These are phyloP conservation scores for Pseudogymnoascus sp. DNA, from an alignment of 2,329 filamentous ascomycete genomes.

Conservation along the genomic window DNA sequence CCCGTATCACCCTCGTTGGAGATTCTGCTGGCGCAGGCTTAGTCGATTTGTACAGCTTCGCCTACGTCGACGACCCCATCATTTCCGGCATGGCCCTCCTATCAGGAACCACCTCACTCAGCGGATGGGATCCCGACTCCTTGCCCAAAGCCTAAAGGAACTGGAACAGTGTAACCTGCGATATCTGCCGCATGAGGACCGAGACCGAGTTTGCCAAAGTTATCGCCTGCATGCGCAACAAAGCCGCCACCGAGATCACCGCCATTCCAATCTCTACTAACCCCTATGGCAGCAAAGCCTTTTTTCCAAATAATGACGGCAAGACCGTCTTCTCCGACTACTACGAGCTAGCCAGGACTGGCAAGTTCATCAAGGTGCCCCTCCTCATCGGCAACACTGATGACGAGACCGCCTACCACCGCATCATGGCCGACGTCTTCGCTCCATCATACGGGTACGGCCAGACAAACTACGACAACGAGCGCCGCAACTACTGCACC, in stretches of 20 bases:
- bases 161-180: conserved; percentile 10
- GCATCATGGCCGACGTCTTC: neutral
- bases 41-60: conserved; percentile 29
- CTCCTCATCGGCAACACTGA: conserved; percentile 13
- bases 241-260: conserved; percentile 11
- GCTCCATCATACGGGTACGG: neutral
- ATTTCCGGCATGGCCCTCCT: conserved; percentile 19
- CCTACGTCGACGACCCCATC: conserved; percentile 26
- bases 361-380: conserved; percentile 11
- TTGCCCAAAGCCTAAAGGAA: conserved; percentile 11
- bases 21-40: conserved; percentile 50
- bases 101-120: conserved; percentile 16
- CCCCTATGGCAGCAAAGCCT: neutral
- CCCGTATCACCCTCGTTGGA: conserved; percentile 45
- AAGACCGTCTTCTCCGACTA: conserved; percentile 12
- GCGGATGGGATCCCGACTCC: conserved; percentile 3
- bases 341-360: neutral
- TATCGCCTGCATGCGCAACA: conserved; percentile 10
- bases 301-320: conserved; percentile 8
- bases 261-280: neutral
- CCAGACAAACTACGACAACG: neutral
- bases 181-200: neutral
- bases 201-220: conserved; percentile 10
- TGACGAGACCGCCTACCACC: conserved; percentile 8
- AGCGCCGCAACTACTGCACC: conserved; percentile 24